Conservation (phyloP, 2,329 filamentous ascomycete genomes). For the Ophiostoma ulmi region DNA sequence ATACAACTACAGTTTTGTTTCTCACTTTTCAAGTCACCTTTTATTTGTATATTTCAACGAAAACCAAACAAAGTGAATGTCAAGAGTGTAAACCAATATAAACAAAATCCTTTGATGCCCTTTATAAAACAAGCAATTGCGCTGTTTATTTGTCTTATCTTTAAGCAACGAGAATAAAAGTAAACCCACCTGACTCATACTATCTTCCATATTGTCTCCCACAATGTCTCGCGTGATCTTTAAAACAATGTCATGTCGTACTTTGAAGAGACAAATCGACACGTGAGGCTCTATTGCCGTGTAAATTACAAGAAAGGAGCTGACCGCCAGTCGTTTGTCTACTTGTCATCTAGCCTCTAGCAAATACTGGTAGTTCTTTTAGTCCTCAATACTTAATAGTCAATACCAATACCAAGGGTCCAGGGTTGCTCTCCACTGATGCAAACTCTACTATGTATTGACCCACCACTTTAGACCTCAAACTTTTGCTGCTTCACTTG, state of each 20-base stretch:
- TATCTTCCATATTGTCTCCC: background rate
- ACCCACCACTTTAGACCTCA: background rate
- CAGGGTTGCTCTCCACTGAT: background rate
- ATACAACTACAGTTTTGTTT: too few relatives aligned
- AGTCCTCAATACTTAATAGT: too few relatives aligned
- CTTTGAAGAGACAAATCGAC: background rate
- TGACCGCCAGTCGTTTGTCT: constrained; percentile 1
- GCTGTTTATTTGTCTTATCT: too few relatives aligned
- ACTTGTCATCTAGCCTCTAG: background rate
- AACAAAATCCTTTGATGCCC: background rate
- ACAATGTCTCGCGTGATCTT: background rate
- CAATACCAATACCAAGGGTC: too few relatives aligned
- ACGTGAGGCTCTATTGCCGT: background rate
- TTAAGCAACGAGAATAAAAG: background rate
- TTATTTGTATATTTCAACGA: too few relatives aligned
- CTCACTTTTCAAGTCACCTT: too few relatives aligned
- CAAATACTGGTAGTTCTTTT: too few relatives aligned
- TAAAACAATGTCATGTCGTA: background rate
- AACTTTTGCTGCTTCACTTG: too few relatives aligned
- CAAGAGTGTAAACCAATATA: background rate
- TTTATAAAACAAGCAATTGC: too few relatives aligned
- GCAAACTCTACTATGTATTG: background rate
- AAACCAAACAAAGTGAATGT: too few relatives aligned
- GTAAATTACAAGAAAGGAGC: background rate
- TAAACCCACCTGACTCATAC: background rate